Evolutionary conservation across 805 yeast genomes (phyloP).

Genomic region (Saccharomycopsis lassenensis): DNA sequence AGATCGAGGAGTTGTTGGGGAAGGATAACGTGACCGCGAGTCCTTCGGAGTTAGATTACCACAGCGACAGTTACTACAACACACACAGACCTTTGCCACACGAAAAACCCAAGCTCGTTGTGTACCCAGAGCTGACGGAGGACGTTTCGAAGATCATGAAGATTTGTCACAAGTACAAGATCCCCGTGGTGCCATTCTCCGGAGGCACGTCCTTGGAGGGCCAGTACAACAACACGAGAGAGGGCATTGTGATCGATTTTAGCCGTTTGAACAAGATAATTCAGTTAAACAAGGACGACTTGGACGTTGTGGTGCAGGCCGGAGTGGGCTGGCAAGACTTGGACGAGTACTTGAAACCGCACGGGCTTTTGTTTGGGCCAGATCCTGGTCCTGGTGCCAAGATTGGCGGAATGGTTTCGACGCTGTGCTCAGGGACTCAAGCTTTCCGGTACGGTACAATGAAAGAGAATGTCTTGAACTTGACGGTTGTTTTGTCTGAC

Average conservation of each 20-base stretch:
- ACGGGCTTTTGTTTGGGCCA: conserved; percentile 57
- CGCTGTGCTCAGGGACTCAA: conserved; percentile 73
- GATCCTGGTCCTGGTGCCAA: conserved; percentile 77
- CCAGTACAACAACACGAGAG: conserved; percentile 62
- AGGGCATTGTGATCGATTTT: conserved; percentile 52
- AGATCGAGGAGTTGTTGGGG: conserved; percentile 31
- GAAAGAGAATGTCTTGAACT: conserved; percentile 56
- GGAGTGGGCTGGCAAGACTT: conserved; percentile 75
- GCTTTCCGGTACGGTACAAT: conserved; percentile 74
- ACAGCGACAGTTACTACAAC: conserved; percentile 49
- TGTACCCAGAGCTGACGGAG: conserved; percentile 54
- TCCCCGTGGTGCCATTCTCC: conserved; percentile 69
- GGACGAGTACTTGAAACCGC: conserved; percentile 36
- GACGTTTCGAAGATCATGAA: conserved; percentile 56
- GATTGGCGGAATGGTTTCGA: conserved; percentile 70
- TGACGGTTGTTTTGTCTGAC: conserved; percentile 71
- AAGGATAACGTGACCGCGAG: conserved; percentile 24
- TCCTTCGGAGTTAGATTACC: conserved; percentile 35
- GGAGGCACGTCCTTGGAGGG: conserved; percentile 80
- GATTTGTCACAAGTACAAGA: conserved; percentile 44
- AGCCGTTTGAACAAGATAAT: conserved; percentile 48
- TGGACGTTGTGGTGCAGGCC: conserved; percentile 66
- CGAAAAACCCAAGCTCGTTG: conserved; percentile 47
- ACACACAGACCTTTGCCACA: conserved; percentile 53
- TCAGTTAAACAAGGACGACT: conserved; percentile 46